Base-by-base conservation (phyloP, 129 eudicot species). In the Artemisia annua region DNA sequence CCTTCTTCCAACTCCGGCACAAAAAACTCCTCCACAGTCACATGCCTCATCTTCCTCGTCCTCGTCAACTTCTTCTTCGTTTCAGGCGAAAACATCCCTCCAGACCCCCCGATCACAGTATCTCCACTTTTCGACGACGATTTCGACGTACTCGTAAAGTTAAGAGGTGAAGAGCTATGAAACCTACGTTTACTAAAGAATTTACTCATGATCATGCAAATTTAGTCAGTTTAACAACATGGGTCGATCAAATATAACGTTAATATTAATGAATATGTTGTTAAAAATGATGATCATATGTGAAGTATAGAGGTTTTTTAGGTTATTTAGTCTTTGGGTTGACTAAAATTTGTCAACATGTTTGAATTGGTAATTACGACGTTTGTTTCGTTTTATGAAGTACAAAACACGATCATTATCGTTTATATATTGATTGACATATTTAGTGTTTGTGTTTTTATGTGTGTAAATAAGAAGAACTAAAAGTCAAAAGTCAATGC, bases 1-100 rank as follows among this genome's bases (percentile, higher is more conserved):
- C 46, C 53, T 7, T 48, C 70, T 9, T 19, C 66, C 7, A 55
- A 65, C 58, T 63, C 77, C 75, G 68, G 63, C 57, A 64, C 46
- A 48, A 84, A 86, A 48, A 81, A 66, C 12, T 83, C 82, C n/a
- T 71, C 88, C 56, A 75, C 83, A 58, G 82, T 67, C 16, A 58
- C 81, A 44, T 87, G 84, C 68, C 94, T 87, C 44, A 83, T 60
- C 26, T 83, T 87, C 26, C 79, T 80, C 71, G 70, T 79, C 59
- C 96, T 56, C 1, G 85, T 90, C 24, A 90, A 81, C 81, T 75
- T 81, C 78, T 78, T 83, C 76, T 30, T 66, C 78, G 75, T 22
- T 58, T 68, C 73, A 15, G 75, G 78, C 19, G 83, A 65, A 49
- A 69, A 44, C 63, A 65, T 55, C 48, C 76, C 62, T 50, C 79